Percentiles rank a stretch among this genome's conserved stretches.
phyloP scores from a whole-genome alignment of 2,329 filamentous ascomycete species.

The Lithohypha guttulata region DNA sequence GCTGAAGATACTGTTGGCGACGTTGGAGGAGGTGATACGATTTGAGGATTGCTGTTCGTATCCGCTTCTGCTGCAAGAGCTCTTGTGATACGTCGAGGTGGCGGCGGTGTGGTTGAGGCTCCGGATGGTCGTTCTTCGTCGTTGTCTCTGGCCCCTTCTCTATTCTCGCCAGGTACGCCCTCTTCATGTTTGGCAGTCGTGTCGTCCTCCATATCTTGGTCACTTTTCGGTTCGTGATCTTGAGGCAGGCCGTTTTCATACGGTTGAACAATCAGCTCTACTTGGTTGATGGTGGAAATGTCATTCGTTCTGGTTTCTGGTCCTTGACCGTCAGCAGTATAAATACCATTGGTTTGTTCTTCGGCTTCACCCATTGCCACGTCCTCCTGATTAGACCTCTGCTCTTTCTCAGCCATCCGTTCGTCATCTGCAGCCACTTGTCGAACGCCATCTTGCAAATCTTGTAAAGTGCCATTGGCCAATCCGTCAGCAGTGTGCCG shows the following conservation, averaged over 20 bases:
- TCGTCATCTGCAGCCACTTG: not conserved
- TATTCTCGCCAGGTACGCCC: too few relatives aligned
- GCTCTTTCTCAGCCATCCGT: not conserved
- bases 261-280: too few relatives aligned
- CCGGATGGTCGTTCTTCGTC: slow-evolving; percentile 11
- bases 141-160: too few relatives aligned
- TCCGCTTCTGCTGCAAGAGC: slow-evolving; percentile 34
- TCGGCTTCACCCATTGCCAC: slow-evolving; percentile 20
- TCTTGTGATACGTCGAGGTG: slow-evolving; percentile 35
- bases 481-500: not conserved
- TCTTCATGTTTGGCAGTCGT: too few relatives aligned
- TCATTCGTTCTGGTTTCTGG: not conserved
- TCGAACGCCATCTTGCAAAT: not conserved
- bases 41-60: slow-evolving; percentile 24
- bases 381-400: slow-evolving; percentile 14
- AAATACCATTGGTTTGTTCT: too few relatives aligned
- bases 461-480: not conserved
- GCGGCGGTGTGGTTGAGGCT: slow-evolving; percentile 24
- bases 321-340: too few relatives aligned
- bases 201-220: too few relatives aligned
- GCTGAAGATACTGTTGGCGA: slow-evolving; percentile 26
- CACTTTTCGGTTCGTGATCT: too few relatives aligned
- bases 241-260: too few relatives aligned
- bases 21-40: slow-evolving; percentile 20
- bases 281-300: not conserved